phyloP scores from a whole-genome alignment of 768 basidiomycete species.

The Leucosporidium yakuticum region DNA sequence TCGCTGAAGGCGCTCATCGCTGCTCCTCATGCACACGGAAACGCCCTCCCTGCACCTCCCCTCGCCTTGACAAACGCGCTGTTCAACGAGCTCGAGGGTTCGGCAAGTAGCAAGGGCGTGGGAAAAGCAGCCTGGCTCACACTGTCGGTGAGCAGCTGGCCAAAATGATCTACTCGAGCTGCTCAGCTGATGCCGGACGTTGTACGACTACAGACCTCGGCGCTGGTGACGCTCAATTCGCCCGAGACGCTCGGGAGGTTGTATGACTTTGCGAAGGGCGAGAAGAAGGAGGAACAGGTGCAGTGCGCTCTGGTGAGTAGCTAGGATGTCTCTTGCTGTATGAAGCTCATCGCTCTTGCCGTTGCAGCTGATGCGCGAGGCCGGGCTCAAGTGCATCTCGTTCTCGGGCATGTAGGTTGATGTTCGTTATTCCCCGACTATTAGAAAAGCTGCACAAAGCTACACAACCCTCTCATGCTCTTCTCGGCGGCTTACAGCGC shows the following conservation, averaged over 20 bases:
- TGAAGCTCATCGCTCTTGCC: neutral
- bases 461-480: too few relatives aligned
- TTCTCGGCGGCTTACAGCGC: too few relatives aligned
- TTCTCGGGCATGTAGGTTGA: conserved; percentile 38
- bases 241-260: conserved; percentile 41
- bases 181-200: neutral
- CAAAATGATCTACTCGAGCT: too few relatives aligned
- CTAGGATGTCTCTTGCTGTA: neutral
- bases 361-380: conserved; percentile 43
- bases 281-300: neutral
- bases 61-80: conserved; percentile 19
- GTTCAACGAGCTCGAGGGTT: conserved; percentile 37
- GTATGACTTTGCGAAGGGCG: conserved; percentile 36
- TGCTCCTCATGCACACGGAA: conserved; percentile 32
- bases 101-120: conserved; percentile 29
- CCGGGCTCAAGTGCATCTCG: conserved; percentile 45
- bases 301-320: conserved; percentile 35
- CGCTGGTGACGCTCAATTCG: conserved; percentile 45
- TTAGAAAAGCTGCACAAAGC: too few relatives aligned
- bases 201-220: conserved; percentile 35
- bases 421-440: too few relatives aligned
- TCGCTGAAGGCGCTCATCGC: conserved; percentile 43
- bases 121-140: conserved; percentile 39
- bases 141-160: conserved; percentile 20
- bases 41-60: conserved; percentile 39